A percentile compares a stretch with the other conserved stretches of the same genome.
These are phyloP conservation scores for Candida ponderosae DNA, from an alignment of 805 yeast species.

Conservation along the genomic window DNA sequence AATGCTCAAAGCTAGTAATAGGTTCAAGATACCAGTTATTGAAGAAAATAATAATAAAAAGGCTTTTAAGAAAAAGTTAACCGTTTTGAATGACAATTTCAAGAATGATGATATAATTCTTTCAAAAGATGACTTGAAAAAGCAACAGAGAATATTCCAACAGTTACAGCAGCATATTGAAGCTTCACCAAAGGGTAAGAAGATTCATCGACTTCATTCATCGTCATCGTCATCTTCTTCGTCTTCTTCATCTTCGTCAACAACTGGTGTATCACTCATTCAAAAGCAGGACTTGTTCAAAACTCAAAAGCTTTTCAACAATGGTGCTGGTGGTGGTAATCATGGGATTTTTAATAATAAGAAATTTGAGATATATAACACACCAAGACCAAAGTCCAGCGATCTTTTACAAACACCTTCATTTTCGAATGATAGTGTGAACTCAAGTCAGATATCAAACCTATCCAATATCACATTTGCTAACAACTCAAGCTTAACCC, in stretches of 20 bases:
- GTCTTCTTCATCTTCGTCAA: no score
- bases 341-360: no score
- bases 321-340: no score
- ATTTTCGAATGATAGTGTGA: slow-evolving; percentile 11
- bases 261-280: no score
- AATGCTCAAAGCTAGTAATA: no score
- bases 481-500: slow-evolving; percentile 3
- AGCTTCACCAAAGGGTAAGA: slow-evolving; percentile 12
- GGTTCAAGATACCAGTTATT: no score
- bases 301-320: no score
- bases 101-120: not conserved
- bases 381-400: slow-evolving; percentile 22
- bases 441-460: slow-evolving; percentile 13
- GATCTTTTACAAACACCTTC: slow-evolving; percentile 21
- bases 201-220: no score
- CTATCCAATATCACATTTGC: slow-evolving; percentile 20
- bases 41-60: not conserved
- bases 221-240: no score
- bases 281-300: no score
- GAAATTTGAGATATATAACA: slow-evolving; percentile 15
- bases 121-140: not conserved
- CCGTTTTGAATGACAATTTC: not conserved
- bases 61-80: no score
- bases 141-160: slow-evolving; percentile 3
- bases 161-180: slow-evolving; percentile 7